These are phyloP conservation scores for Leucosporidium creatinivorum DNA, from an alignment of 768 basidiomycete genomes.

Conservation along the genomic window DNA sequence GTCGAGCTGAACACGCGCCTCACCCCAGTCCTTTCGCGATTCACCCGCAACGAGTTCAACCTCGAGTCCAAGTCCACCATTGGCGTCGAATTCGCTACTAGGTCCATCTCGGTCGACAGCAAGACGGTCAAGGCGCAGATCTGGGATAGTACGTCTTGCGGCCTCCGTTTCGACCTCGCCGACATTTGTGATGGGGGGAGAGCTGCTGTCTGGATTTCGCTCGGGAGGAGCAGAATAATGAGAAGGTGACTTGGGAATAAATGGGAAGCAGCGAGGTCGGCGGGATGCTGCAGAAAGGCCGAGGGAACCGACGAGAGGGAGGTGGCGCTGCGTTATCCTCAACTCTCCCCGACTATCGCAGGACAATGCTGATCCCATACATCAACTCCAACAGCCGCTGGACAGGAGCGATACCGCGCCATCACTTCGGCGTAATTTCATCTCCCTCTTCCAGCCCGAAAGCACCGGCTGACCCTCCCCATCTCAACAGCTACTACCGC, in stretches of 20 bases:
- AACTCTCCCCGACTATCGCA: too few species aligned
- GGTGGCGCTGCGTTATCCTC: too few species aligned
- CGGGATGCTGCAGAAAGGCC: too few species aligned
- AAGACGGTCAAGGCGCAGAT: conserved; percentile 97
- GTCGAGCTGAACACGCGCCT: neutral
- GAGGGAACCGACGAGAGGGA: too few species aligned
- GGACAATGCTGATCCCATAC: too few species aligned
- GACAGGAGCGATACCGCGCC: conserved; percentile 93
- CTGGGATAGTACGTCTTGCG: conserved; percentile 61
- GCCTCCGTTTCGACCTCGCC: neutral
- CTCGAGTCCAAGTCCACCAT: conserved; percentile 98
- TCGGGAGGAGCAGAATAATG: neutral
- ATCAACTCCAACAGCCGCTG: conserved; percentile 47
- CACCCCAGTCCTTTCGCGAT: conserved; percentile 83
- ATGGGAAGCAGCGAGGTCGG: too few species aligned
- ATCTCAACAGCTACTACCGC: conserved; percentile 75
- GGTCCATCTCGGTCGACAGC: conserved; percentile 83
- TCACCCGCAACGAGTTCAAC: conserved; percentile 99
- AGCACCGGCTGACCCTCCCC: neutral
- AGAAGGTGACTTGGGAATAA: too few species aligned
- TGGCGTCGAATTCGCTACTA: conserved; percentile 92
- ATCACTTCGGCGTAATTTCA: conserved; percentile 73
- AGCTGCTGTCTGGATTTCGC: neutral
- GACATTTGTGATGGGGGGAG: neutral
- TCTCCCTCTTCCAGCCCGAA: neutral